Conservation (phyloP, 2,329 filamentous ascomycete genomes). For the Xylaria hypoxylon region DNA sequence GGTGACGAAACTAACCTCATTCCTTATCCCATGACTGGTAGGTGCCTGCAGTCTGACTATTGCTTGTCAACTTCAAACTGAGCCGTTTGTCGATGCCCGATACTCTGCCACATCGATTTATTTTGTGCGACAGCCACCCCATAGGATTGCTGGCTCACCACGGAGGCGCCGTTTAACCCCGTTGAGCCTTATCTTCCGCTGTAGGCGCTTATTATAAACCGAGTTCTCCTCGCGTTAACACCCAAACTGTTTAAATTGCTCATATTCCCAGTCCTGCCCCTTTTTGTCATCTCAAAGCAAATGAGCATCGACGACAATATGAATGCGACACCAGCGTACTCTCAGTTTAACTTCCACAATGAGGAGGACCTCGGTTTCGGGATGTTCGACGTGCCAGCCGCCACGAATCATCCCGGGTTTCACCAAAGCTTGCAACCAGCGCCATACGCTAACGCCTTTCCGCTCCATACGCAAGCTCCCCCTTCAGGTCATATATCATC, state of each 20-base stretch:
- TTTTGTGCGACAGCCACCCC: constrained; percentile 23
- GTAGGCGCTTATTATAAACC: constrained; percentile 12
- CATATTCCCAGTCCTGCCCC: constrained; percentile 8
- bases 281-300: constrained; percentile 12
- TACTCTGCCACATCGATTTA: constrained; percentile 24
- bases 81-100: constrained; percentile 25
- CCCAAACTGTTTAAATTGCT: not conserved
- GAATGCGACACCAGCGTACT: constrained; percentile 44
- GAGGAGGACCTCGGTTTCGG: constrained; percentile 41
- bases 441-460: constrained; percentile 31
- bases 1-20: constrained; percentile 28
- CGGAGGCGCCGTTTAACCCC: constrained; percentile 21
- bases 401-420: constrained; percentile 32
- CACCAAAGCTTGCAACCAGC: constrained; percentile 31
- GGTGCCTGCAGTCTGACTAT: constrained; percentile 17
- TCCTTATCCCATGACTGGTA: constrained; percentile 21
- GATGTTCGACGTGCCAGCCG: constrained; percentile 38
- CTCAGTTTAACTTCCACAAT: constrained; percentile 41
- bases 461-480: constrained; percentile 33
- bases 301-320: constrained; percentile 36
- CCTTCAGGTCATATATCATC: constrained; percentile 30
- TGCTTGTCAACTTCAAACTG: constrained; percentile 24
- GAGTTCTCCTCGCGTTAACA: not conserved
- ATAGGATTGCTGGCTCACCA: constrained; percentile 21
- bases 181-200: not conserved